phyloP scores from a whole-genome alignment of 192 early-diverging fungal genomes.

The Linderina pennispora region DNA sequence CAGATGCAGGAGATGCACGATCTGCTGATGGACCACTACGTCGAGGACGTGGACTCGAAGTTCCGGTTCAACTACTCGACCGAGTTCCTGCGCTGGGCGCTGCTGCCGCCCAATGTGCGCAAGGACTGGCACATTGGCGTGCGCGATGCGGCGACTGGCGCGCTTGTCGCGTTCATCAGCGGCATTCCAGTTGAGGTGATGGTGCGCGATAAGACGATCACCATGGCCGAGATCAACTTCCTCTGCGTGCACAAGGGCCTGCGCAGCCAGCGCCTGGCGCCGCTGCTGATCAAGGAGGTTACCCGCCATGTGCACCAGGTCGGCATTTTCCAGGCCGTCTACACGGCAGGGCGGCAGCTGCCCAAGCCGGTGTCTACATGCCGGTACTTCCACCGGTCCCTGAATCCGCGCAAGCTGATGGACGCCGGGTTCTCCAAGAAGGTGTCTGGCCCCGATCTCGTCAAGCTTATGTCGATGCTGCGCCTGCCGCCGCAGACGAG shows the following conservation, averaged over 20 bases:
- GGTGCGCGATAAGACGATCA: conserved; percentile 55
- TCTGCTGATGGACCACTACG: conserved; percentile 89
- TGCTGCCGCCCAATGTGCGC: conserved; percentile 89
- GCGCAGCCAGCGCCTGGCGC: conserved; percentile 88
- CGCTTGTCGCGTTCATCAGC: conserved; percentile 94
- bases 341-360: conserved; percentile 87
- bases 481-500: conserved; percentile 28
- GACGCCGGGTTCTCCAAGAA: conserved; percentile 90
- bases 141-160: conserved; percentile 58
- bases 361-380: conserved; percentile 84
- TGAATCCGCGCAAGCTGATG: conserved; percentile 92
- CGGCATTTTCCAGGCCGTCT: conserved; percentile 97
- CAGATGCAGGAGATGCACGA: conserved; percentile 84
- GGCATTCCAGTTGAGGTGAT: conserved; percentile 82
- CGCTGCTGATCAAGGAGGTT: conserved; percentile 95
- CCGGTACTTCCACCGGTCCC: conserved; percentile 87
- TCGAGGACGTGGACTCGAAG: conserved; percentile 93
- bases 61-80: conserved; percentile 96
- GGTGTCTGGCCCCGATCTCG: conserved; percentile 33
- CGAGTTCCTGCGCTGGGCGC: conserved; percentile 91
- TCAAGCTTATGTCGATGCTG: conserved; percentile 10
- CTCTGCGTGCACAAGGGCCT: conserved; percentile 95
- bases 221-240: conserved; percentile 97
- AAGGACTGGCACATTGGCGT: conserved; percentile 91
- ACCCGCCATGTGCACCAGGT: conserved; percentile 86